These are phyloP conservation scores for Echites panduratus DNA, from an alignment of 257 asterid species.

Conservation along the genomic window DNA sequence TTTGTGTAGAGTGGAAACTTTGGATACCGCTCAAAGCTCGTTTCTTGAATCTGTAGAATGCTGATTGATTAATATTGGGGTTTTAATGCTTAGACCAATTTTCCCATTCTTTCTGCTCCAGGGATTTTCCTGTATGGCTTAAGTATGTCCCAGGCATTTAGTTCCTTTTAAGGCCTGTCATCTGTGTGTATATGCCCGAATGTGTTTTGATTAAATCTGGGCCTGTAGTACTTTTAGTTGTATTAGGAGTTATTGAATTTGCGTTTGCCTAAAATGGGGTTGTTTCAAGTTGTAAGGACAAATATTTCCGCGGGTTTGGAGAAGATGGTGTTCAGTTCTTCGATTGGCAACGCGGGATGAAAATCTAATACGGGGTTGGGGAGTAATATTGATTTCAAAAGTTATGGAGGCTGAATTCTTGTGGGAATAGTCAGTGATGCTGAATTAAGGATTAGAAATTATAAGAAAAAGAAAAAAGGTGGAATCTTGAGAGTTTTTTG, in stretches of 20 bases:
- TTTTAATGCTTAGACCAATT: background rate
- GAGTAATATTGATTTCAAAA: background rate
- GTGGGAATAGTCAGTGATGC: background rate
- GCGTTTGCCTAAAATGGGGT: background rate
- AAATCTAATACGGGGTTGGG: background rate
- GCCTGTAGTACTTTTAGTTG: background rate
- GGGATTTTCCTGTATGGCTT: slow-evolving; percentile 97
- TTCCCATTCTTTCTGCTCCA: slow-evolving; percentile 28
- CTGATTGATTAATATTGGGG: background rate
- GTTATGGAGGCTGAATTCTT: background rate
- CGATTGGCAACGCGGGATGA: background rate
- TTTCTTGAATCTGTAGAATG: background rate
- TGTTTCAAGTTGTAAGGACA: background rate
- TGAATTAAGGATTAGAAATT: background rate
- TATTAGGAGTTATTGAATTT: background rate
- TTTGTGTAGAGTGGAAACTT: slow-evolving; percentile 98
- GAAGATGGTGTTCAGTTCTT: background rate
- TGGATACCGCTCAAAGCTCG: slow-evolving; percentile 44
- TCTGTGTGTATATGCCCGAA: background rate
- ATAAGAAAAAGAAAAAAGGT: background rate
- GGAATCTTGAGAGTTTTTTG: background rate
- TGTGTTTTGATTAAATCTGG: background rate
- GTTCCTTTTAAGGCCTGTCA: slow-evolving; percentile 83
- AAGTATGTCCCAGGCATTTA: slow-evolving; percentile 87
- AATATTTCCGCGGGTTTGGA: background rate